Evolutionary conservation across 306 rosid genomes (phyloP).

Genomic region (Malus asiatica): DNA sequence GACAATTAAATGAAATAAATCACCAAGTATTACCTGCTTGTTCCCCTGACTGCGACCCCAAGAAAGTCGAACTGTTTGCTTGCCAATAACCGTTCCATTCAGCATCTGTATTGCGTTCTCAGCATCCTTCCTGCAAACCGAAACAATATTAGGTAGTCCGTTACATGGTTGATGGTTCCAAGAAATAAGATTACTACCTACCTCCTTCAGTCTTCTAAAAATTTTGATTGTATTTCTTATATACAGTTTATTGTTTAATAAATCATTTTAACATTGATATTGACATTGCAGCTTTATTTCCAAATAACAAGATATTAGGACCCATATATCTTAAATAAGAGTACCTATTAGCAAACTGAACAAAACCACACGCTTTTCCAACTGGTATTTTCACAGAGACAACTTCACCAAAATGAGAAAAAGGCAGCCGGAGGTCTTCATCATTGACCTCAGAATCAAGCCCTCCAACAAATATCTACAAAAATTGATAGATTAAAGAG

Average conservation of each 20-base stretch:
- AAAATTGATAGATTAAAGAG: slow-evolving; percentile 18
- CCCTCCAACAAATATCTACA: slow-evolving; percentile 95
- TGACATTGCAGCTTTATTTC: not conserved
- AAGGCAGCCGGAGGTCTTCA: slow-evolving; percentile 86
- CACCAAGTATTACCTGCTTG: slow-evolving; percentile 59
- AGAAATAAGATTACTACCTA: not conserved
- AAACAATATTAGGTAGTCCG: slow-evolving; percentile 6
- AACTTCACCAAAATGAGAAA: slow-evolving; percentile 84
- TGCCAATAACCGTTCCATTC: slow-evolving; percentile 86
- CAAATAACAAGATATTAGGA: not conserved
- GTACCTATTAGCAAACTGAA: slow-evolving; percentile 92
- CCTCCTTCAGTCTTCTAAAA: not conserved
- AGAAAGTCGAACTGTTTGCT: slow-evolving; percentile 95
- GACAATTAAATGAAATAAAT: not conserved
- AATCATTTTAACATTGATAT: not conserved
- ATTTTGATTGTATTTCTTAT: not conserved
- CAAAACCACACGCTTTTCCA: slow-evolving; percentile 98
- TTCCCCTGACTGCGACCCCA: slow-evolving; percentile 98
- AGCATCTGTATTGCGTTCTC: slow-evolving; percentile 82
- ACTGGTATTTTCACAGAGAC: slow-evolving; percentile 88
- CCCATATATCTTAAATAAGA: not conserved
- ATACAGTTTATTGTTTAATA: not conserved
- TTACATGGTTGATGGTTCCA: too few species aligned
- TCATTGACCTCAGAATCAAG: slow-evolving; percentile 90
- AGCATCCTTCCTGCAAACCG: slow-evolving; percentile 77